Conservation (phyloP, 306 rosid species). For the Pterocarpus macrocarpus region DNA sequence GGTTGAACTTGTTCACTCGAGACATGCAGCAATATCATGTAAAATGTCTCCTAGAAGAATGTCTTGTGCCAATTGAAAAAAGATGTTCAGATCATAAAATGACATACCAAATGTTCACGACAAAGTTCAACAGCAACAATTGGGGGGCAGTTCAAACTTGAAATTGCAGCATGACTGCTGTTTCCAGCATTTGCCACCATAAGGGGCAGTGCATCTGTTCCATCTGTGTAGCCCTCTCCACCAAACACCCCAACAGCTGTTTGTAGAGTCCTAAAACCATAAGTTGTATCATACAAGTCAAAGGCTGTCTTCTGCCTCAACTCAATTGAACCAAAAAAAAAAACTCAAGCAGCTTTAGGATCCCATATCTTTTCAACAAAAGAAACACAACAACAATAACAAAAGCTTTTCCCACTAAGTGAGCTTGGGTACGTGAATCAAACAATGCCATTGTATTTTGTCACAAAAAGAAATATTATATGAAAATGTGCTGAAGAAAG, state of each 20-base stretch:
- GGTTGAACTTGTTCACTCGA: conserved; percentile 9
- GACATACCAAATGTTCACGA: conserved; percentile 82
- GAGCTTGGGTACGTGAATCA: background rate
- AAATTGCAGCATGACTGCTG: conserved; percentile 66
- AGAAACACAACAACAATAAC: background rate
- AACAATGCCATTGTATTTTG: background rate
- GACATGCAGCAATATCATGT: conserved; percentile 14
- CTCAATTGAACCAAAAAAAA: too few species aligned
- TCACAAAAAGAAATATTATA: background rate
- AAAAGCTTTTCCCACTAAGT: background rate
- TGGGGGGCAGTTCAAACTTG: conserved; percentile 76
- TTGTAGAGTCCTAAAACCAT: conserved; percentile 77
- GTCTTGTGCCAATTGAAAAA: background rate
- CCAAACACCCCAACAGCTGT: conserved; percentile 93
- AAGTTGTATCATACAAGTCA: conserved; percentile 17
- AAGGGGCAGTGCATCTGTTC: conserved; percentile 61
- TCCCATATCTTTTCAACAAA: background rate
- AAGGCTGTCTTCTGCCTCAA: background rate
- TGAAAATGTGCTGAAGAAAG: background rate
- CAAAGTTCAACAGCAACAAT: conserved; percentile 82
- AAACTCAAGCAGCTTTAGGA: background rate
- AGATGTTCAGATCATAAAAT: background rate
- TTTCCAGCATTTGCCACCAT: conserved; percentile 79
- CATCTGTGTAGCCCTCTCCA: conserved; percentile 64
- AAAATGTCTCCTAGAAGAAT: background rate